Conservation (phyloP, 176 grass and related monocot species). For the Cymbopogon citratus region DNA sequence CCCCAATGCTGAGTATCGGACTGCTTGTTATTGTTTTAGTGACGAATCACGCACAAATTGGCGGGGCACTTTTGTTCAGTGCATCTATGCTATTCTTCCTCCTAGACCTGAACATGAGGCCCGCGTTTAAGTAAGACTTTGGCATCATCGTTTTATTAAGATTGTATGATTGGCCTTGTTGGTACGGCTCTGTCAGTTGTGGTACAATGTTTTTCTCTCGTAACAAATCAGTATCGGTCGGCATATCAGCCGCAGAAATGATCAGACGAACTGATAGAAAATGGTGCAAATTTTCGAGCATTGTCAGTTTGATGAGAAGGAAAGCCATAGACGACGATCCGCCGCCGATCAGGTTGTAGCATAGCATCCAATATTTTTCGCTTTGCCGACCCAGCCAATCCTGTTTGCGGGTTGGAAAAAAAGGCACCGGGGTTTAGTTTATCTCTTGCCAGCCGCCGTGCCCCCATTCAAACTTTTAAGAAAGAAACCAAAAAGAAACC, state of each 20-base stretch:
- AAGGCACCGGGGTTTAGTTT: neutral
- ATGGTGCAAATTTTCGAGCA: neutral
- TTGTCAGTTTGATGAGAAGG: neutral
- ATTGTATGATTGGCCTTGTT: neutral
- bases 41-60: slow-evolving; percentile 6
- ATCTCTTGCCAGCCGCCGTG: neutral
- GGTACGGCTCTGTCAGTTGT: no score
- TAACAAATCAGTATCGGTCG: no score
- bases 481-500: neutral
- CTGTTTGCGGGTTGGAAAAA: neutral
- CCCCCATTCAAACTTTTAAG: no score
- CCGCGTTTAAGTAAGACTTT: neutral
- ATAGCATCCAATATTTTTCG: no score
- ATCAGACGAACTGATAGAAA: no score
- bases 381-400: no score
- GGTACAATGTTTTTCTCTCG: no score
- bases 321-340: no score
- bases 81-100: slow-evolving; percentile 5
- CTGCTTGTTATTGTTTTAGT: neutral
- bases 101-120: neutral
- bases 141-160: neutral
- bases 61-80: neutral
- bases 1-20: neutral
- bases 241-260: no score
- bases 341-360: no score